Base-by-base conservation (phyloP, 352 stramenopile species). In the Globisporangium sylvaticum region DNA sequence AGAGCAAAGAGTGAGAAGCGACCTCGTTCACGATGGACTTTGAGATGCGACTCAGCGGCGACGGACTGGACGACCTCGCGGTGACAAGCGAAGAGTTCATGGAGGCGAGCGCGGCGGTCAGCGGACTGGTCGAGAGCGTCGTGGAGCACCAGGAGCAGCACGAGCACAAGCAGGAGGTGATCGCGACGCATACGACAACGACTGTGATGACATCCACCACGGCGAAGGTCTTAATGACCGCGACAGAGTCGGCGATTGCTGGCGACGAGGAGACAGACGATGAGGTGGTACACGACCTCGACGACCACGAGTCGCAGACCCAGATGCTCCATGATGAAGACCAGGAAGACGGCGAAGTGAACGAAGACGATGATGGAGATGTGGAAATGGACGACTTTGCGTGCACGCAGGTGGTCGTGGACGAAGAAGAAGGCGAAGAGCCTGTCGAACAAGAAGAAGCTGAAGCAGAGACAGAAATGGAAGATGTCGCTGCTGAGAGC, bases 311-410 rank as follows among this genome's bases (percentile, higher is more conserved):
- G 7, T 22, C 25, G 5, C 55, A 62, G 22, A 58, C 46, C 15
- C 62, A 73, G 48, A 58, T 52, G 25, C 27, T 66, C 18, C 37
- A 68, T 12, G 22, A 59, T 20, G 61, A 68, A 12, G 39, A 64
- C 8, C 8, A 42, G 18, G 57, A 59, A n/a, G 27, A 44, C 15
- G 60, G 66, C 37, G 70, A 77, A 7, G 58, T 20, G 4, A 80
- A 80, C 3, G 75, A 78, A 3, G 70, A 82, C 39, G 20, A 71
- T 58, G 50, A 58, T 18, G 39, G 42, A n/a, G 20, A 65, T 46
- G 52, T 69, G 48, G 42, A 56, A 5, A 70, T 66, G 65, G 50
- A 58, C 9, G 34, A 31, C 24, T 56, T 53, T 27, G 14, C 39
- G 12, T 29, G 29, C 50, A 72, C 66, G 20, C 66, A 70, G 22